phyloP scores from a whole-genome alignment of 768 basidiomycete species.

The Serendipita sp. region DNA sequence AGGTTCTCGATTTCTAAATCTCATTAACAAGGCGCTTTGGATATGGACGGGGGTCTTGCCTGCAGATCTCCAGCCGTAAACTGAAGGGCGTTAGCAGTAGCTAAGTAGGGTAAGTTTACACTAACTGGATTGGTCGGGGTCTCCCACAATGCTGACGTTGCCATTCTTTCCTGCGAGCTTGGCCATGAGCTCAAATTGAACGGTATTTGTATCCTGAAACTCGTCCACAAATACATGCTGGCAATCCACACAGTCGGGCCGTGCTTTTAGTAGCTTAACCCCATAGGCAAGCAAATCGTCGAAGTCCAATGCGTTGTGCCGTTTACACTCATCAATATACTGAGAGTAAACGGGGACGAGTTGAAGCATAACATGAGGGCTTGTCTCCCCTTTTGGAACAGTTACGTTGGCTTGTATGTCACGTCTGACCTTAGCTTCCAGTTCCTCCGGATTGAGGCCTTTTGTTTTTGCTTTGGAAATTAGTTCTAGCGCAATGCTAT shows the following conservation, averaged over 20 bases:
- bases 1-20: conserved; percentile 48
- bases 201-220: conserved; percentile 72
- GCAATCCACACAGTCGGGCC: conserved; percentile 36
- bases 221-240: conserved; percentile 64
- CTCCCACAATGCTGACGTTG: conserved; percentile 69
- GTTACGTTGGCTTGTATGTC: neutral
- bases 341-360: conserved; percentile 41
- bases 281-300: conserved; percentile 71
- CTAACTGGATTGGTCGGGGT: conserved; percentile 79
- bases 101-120: neutral
- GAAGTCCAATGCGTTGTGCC: conserved; percentile 66
- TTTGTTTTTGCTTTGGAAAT: conserved; percentile 63
- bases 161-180: conserved; percentile 36
- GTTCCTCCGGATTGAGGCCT: conserved; percentile 37
- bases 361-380: conserved; percentile 20
- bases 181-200: conserved; percentile 68
- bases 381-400: neutral
- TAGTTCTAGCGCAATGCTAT: conserved; percentile 33
- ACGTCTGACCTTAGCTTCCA: conserved; percentile 15
- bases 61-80: conserved; percentile 80
- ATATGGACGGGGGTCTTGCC: conserved; percentile 13
- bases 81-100: conserved; percentile 18
- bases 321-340: conserved; percentile 46
- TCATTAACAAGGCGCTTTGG: neutral
- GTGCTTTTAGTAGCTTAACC: conserved; percentile 40